These are phyloP conservation scores for Chaetomium olivaceum DNA, from an alignment of 2,329 filamentous ascomycete species.

Conservation along the genomic window DNA sequence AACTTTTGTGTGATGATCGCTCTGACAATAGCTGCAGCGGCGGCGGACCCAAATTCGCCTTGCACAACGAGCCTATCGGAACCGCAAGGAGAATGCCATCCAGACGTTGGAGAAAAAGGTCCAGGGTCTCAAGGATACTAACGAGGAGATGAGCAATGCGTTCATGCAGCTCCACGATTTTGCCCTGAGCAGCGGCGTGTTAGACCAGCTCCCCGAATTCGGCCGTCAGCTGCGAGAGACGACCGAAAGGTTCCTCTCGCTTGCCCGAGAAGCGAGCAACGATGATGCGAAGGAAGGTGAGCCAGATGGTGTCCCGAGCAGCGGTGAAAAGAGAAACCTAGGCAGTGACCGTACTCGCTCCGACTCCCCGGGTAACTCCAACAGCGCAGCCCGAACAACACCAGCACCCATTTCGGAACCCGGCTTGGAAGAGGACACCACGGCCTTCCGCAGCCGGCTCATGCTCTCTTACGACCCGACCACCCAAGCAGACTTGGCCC, in stretches of 20 bases:
- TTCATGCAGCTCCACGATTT: constrained; percentile 69
- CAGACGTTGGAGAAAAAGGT: constrained; percentile 70
- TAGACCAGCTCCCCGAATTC: constrained; percentile 58
- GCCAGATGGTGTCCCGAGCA: constrained; percentile 15
- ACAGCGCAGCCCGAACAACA: neutral
- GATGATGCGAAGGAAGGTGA: constrained; percentile 39
- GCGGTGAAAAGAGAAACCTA: neutral
- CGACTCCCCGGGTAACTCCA: neutral
- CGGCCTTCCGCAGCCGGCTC: constrained; percentile 34
- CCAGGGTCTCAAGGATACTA: constrained; percentile 64
- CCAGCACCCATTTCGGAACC: neutral
- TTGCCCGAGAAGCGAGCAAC: constrained; percentile 51
- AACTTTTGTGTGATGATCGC: too few species aligned
- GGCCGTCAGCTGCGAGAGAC: constrained; percentile 57
- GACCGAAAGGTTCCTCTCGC: constrained; percentile 58
- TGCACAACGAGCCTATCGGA: constrained; percentile 81
- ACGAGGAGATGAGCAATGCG: constrained; percentile 71
- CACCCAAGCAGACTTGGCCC: constrained; percentile 12
- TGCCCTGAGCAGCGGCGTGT: constrained; percentile 57
- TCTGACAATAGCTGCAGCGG: constrained; percentile 51
- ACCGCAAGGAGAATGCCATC: constrained; percentile 82
- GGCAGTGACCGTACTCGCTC: neutral
- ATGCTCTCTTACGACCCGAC: constrained; percentile 32
- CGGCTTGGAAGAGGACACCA: neutral
- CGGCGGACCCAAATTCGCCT: constrained; percentile 84